These are phyloP conservation scores for Leccinum incarnatum DNA, from an alignment of 768 basidiomycete genomes.

Conservation along the genomic window DNA sequence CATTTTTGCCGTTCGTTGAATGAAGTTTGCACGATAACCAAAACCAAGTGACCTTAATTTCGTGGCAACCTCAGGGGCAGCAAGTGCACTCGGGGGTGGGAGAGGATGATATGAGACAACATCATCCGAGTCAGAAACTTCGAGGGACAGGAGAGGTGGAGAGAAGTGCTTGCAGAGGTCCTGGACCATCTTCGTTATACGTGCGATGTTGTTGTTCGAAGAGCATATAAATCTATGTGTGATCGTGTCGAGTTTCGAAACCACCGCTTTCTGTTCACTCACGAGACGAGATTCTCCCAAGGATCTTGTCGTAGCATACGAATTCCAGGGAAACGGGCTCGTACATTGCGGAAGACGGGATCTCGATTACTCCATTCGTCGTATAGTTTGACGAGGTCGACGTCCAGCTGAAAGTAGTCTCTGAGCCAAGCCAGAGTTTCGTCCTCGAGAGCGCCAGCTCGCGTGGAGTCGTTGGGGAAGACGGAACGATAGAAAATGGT, in stretches of 20 bases:
- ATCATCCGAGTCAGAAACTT: slow-evolving; percentile 27
- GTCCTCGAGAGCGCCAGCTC: slow-evolving; percentile 42
- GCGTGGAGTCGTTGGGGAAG: slow-evolving; percentile 46
- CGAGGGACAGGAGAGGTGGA: slow-evolving; percentile 55
- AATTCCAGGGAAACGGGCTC: slow-evolving; percentile 73
- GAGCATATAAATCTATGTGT: slow-evolving; percentile 88
- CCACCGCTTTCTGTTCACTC: slow-evolving; percentile 33
- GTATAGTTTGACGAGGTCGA: slow-evolving; percentile 72
- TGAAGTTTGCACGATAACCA: slow-evolving; percentile 92
- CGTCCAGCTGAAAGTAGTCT: slow-evolving; percentile 87
- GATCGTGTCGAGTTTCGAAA: slow-evolving; percentile 11
- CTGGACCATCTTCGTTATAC: slow-evolving; percentile 93
- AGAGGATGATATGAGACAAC: slow-evolving; percentile 69
- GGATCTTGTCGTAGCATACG: slow-evolving; percentile 89
- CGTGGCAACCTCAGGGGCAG: slow-evolving; percentile 52
- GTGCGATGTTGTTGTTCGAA: slow-evolving; percentile 92
- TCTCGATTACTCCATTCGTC: slow-evolving; percentile 72
- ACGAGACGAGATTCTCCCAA: slow-evolving; percentile 96
- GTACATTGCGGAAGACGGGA: slow-evolving; percentile 64
- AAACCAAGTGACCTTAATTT: slow-evolving; percentile 83
- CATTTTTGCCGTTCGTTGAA: slow-evolving; percentile 80
- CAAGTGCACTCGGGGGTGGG: slow-evolving; percentile 71
- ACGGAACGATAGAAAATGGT: slow-evolving; percentile 69
- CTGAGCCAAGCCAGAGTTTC: slow-evolving; percentile 74
- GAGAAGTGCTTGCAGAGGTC: slow-evolving; percentile 78